phyloP scores from a whole-genome alignment of 2,329 filamentous ascomycete genomes.

The Atkinsonella texensis region DNA sequence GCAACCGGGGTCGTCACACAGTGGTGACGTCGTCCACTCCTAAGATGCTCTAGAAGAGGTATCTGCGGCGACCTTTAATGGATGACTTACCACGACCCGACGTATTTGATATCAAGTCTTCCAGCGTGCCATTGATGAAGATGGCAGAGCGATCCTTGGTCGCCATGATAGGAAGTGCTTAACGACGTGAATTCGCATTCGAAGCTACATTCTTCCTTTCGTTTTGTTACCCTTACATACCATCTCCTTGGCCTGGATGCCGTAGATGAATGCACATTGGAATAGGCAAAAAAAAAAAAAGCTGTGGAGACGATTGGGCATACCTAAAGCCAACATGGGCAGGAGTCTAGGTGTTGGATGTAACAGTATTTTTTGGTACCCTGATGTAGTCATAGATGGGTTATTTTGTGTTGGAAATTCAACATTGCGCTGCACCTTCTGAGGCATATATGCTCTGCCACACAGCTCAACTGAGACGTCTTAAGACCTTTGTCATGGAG shows the following conservation, averaged over 20 bases:
- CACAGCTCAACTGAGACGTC: neutral
- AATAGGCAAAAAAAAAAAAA: neutral
- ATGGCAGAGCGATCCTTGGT: neutral
- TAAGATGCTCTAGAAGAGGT: slow-evolving; percentile 20
- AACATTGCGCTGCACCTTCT: neutral
- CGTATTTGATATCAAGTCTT: neutral
- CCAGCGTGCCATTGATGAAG: neutral
- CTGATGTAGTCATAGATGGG: neutral
- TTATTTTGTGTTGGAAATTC: neutral
- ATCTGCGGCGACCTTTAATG: neutral
- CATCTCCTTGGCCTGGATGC: neutral
- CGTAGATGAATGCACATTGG: neutral
- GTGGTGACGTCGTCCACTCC: slow-evolving; percentile 19
- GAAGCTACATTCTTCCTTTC: neutral
- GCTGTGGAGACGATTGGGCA: neutral
- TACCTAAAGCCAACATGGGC: neutral
- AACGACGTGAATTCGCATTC: neutral
- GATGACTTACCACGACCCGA: neutral
- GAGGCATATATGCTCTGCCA: neutral
- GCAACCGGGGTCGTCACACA: slow-evolving; percentile 22
- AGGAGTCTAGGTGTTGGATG: neutral
- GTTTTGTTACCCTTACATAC: neutral
- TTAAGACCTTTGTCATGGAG: no score
- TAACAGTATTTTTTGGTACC: neutral
- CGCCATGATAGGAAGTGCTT: neutral